Evolutionary conservation across 2,329 filamentous ascomycete genomes (phyloP).

Genomic region (Incumbomyces lentus): DNA sequence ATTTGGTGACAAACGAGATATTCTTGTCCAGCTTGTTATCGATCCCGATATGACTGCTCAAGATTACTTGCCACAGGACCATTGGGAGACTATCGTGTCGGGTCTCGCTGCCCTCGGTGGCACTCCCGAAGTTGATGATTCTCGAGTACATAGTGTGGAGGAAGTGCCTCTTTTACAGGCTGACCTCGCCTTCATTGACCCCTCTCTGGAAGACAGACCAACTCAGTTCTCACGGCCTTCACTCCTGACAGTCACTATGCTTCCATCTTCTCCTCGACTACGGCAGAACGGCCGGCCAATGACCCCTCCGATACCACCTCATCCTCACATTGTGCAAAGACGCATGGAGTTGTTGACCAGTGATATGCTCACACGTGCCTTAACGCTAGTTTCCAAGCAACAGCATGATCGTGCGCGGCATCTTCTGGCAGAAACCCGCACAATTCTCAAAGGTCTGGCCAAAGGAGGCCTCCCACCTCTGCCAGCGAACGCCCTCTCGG

Average conservation of each 20-base stretch:
- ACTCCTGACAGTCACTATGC: conserved; percentile 88
- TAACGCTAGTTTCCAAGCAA: conserved; percentile 80
- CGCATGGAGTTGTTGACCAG: conserved; percentile 97
- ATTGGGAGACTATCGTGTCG: conserved; percentile 95
- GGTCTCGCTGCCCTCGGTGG: conserved; percentile 88
- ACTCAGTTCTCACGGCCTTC: conserved; percentile 83
- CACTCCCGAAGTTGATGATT: conserved; percentile 73
- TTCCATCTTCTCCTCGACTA: conserved; percentile 56
- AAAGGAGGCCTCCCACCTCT: conserved; percentile 91
- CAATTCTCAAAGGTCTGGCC: conserved; percentile 87
- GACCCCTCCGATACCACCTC: conserved; percentile 84
- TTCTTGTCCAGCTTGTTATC: conserved; percentile 89
- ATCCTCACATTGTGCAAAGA: conserved; percentile 87
- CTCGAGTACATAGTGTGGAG: conserved; percentile 74
- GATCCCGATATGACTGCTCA: conserved; percentile 71
- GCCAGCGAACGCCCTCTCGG: conserved; percentile 42
- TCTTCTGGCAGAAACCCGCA: conserved; percentile 81
- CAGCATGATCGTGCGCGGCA: conserved; percentile 93
- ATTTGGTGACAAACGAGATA: conserved; percentile 90
- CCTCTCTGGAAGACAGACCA: conserved; percentile 75
- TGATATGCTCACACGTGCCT: conserved; percentile 87
- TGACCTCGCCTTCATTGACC: conserved; percentile 85
- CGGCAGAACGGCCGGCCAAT: conserved; percentile 42
- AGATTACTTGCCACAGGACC: conserved; percentile 80
- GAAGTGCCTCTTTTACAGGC: conserved; percentile 93